Evolutionary conservation across 805 yeast species (phyloP), one percentile per base, ranked within the genome.

Genomic region (Kurtzmaniella cleridarum): DNA sequence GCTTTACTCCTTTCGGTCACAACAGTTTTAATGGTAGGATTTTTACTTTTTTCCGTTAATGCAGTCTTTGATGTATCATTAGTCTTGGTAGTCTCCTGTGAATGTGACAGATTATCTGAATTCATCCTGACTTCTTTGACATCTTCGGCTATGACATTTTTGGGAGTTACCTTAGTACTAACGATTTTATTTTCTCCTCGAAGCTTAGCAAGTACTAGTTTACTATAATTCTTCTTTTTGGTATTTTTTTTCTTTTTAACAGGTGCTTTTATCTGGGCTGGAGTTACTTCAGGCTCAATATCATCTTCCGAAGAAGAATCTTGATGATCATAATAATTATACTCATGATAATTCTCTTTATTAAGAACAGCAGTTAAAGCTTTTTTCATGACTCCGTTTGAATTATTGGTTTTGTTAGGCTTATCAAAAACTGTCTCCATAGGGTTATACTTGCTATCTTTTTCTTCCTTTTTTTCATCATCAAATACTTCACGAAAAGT

Each of bases 341-440:
- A 23, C 18, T 41, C 40, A 14, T 34, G 37, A 36, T 41, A 36
- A 13, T 30, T 34, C 10, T 17, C 31, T 8, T 20, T 20, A 20
- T 20, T 20, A 20, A 5, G 24, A 20, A 27, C 32, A 9, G 24
- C 35, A 32, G 29, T 28, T 3, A 33, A 13, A n/a, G 30, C 29
- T 3, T 10, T 33, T 18, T 11, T 18, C 33, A 12, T 14, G 5
- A 18, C 33, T 5, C n/a, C 33, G 6, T 16, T 15, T 3, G 33
- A 15, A 11, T 16, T 17, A 11, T 30, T 20, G 24, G 7, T 13
- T 8, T 34, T 32, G 16, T 45, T 54, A 0, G 54, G 49, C 17
- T 53, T 59, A 28, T 61, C 59, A 44, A 69, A 69, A 5, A 69
- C 73, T 30, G 53, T 47, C 39, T 66, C 71, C 45, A 62, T 61